Evolutionary conservation across 2,329 filamentous ascomycete species (phyloP).

Genomic region (Seiridium unicorne): DNA sequence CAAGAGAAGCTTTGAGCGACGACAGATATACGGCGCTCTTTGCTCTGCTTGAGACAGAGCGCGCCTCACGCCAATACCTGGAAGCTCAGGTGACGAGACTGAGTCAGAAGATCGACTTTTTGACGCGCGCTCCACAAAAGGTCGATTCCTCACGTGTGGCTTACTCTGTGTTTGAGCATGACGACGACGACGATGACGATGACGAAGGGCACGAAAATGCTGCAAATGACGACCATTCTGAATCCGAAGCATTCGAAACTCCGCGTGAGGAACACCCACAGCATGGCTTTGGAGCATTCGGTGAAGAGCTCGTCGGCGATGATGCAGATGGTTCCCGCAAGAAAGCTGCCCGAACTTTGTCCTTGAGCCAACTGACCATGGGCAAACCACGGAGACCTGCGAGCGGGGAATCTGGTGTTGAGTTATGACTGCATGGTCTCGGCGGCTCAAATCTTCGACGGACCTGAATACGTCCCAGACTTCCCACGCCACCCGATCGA

Average conservation of each 20-base stretch:
- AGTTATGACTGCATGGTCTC: slow-evolving; percentile 31
- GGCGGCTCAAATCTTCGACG: no score
- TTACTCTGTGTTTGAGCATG: slow-evolving; percentile 41
- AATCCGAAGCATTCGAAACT: slow-evolving; percentile 50
- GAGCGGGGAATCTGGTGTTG: slow-evolving; percentile 16
- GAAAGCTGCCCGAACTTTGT: slow-evolving; percentile 63
- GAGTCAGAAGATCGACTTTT: slow-evolving; percentile 45
- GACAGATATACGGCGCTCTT: slow-evolving; percentile 51
- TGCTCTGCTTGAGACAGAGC: slow-evolving; percentile 55
- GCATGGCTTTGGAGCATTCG: slow-evolving; percentile 38
- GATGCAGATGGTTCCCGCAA: slow-evolving; percentile 38
- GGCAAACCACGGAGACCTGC: slow-evolving; percentile 29
- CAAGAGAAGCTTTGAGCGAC: slow-evolving; percentile 33
- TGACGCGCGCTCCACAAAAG: slow-evolving; percentile 39
- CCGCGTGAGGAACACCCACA: slow-evolving; percentile 44
- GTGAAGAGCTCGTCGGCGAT: slow-evolving; percentile 38
- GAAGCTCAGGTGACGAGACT: slow-evolving; percentile 56
- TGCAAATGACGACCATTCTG: slow-evolving; percentile 19
- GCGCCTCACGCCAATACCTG: slow-evolving; percentile 51
- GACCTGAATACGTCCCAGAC: no score
- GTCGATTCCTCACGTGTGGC: slow-evolving; percentile 28
- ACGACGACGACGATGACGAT: slow-evolving; percentile 36
- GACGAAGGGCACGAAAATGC: slow-evolving; percentile 8
- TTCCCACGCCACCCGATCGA: no score
- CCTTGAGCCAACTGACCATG: slow-evolving; percentile 59